phyloP scores from a whole-genome alignment of 805 yeast species.

The Blastobotrys parvus region DNA sequence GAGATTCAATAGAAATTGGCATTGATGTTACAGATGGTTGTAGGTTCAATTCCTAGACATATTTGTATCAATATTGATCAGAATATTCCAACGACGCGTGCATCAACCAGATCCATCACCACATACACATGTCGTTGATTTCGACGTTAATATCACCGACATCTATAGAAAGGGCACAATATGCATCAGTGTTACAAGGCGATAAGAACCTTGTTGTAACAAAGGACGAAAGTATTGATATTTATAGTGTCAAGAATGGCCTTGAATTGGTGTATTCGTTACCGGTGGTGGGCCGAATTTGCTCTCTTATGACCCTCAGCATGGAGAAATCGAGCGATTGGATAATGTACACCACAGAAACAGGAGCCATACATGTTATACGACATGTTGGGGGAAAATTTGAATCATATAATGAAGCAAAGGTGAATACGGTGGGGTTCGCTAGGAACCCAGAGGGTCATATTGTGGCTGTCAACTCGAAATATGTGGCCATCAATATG shows the following conservation, averaged over 20 bases:
- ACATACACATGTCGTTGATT: neutral
- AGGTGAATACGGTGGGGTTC: neutral
- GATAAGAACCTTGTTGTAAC: slow-evolving; percentile 9
- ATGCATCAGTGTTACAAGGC: neutral
- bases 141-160: neutral
- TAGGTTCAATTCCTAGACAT: too few relatives aligned
- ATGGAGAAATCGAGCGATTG: neutral
- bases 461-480: neutral
- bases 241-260: slow-evolving; percentile 7
- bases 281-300: slow-evolving; percentile 6
- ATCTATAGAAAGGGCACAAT: neutral
- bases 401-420: neutral
- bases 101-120: too few relatives aligned
- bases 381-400: neutral
- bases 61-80: too few relatives aligned
- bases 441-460: neutral
- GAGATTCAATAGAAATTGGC: too few relatives aligned
- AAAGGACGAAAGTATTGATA: slow-evolving; percentile 2
- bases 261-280: slow-evolving; percentile 5
- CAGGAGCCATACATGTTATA: neutral
- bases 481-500: neutral
- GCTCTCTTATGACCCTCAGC: neutral
- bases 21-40: too few relatives aligned
- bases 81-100: too few relatives aligned
- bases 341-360: neutral